Base-by-base conservation (phyloP, 2,329 filamentous ascomycete genomes). In the Cladosporium colombiae region DNA sequence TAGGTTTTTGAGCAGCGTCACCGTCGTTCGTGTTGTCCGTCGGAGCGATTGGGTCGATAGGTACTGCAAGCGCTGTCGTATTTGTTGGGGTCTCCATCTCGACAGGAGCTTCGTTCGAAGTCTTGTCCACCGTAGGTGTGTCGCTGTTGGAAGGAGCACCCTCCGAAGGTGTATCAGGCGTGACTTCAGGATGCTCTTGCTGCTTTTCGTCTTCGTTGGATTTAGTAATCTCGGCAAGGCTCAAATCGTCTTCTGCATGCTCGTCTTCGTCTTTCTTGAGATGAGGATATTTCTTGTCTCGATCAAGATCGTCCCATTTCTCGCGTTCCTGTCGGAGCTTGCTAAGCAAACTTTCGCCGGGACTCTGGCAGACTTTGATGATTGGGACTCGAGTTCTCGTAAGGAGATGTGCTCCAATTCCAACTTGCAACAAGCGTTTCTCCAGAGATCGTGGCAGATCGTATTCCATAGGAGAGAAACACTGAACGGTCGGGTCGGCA, bases 301-400 rank as follows among this genome's bases (percentile, higher is more conserved):
- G 74, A 25, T 80, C 59, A 79, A 81, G 53, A 82, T 78, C 83
- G 69, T 94, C 91, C 90, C 91, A 94, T 72, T 88, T 91, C 52
- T 81, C 78, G 7, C 91, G 85, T 71, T 90, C 89, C 37, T 87
- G 83, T 5, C 85, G 73, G 5, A 96, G 82, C 65, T 86, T 87
- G 11, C 80, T 75, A 16, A 84, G 84, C 1, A 96, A 81, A 65
- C 84, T 81, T 1, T 83, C 77, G 0, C 85, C 83, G 2, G 92
- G 92, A 50, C 80, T 85, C 75, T 94, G 85, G 73, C 92, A 96
- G 18, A 97, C 83, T 74, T 96, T 95, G 75, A 97, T 89, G 70
- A 97, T 96, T 0, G 93, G 92, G 3, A 96, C 90, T 68, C 92
- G 85, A 1, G 92, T 95, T 63, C 88, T 86, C 1, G 90, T 91